phyloP scores from a whole-genome alignment of 1,139 yeast genomes.

The Diutina neorugosa region DNA sequence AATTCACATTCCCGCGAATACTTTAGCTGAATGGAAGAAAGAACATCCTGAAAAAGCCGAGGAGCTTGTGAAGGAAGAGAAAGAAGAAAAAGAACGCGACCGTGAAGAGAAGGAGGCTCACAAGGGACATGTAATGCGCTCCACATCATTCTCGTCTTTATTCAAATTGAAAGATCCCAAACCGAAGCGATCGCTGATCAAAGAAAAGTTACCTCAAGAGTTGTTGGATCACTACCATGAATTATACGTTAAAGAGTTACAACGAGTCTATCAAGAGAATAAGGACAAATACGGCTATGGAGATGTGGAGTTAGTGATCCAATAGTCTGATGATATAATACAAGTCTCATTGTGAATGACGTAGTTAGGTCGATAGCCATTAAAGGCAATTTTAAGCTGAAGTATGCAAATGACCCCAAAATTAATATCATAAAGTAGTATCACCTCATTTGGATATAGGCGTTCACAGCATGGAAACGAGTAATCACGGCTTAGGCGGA shows the following conservation, averaged over 20 bases:
- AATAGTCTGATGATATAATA: not conserved
- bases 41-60: slow-evolving; percentile 1
- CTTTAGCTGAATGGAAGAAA: not conserved
- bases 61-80: slow-evolving; percentile 8
- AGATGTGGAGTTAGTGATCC: slow-evolving; percentile 33
- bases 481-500: not conserved
- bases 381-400: too few species aligned
- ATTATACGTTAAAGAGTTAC: slow-evolving; percentile 57
- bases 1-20: slow-evolving; percentile 44
- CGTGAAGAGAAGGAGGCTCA: slow-evolving; percentile 9
- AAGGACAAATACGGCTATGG: slow-evolving; percentile 47
- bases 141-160: slow-evolving; percentile 9
- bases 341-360: too few species aligned
- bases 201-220: slow-evolving; percentile 24
- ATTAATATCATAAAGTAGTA: too few species aligned
- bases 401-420: too few species aligned
- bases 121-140: slow-evolving; percentile 5
- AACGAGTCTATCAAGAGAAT: slow-evolving; percentile 56
- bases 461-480: not conserved
- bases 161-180: not conserved
- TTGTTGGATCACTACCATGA: slow-evolving; percentile 60
- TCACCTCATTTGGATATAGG: too few species aligned
- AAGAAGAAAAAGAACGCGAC: slow-evolving; percentile 10
- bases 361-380: too few species aligned
- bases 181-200: not conserved